phyloP scores from a whole-genome alignment of 805 yeast species.

The Barnettozyma siamensis region DNA sequence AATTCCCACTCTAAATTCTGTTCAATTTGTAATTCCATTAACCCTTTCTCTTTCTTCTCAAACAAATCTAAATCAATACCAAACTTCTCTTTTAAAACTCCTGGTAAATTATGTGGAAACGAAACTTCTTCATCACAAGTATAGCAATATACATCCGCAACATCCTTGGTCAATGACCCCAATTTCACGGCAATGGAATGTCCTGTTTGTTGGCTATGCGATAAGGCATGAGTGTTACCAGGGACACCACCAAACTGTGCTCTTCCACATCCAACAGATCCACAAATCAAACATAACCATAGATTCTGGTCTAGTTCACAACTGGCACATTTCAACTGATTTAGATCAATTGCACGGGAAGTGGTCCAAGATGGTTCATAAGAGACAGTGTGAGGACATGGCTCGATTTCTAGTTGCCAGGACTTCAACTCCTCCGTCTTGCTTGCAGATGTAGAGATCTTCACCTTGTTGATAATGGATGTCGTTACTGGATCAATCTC shows the following conservation, averaged over 20 bases:
- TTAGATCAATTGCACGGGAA: slow-evolving; percentile 29
- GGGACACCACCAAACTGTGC: slow-evolving; percentile 89
- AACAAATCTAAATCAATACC: slow-evolving; percentile 56
- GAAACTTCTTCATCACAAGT: slow-evolving; percentile 82
- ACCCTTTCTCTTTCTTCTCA: slow-evolving; percentile 76
- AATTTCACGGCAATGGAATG: slow-evolving; percentile 88
- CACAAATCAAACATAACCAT: slow-evolving; percentile 93
- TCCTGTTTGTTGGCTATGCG: slow-evolving; percentile 51
- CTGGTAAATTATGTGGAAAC: slow-evolving; percentile 42
- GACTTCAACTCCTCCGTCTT: slow-evolving; percentile 68
- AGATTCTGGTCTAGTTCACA: slow-evolving; percentile 72
- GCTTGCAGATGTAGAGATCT: slow-evolving; percentile 53
- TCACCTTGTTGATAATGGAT: slow-evolving; percentile 37
- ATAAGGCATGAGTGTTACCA: slow-evolving; percentile 90
- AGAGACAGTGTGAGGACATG: slow-evolving; percentile 73
- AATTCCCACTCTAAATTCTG: slow-evolving; percentile 94
- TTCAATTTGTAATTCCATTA: slow-evolving; percentile 86
- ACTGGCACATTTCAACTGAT: slow-evolving; percentile 36
- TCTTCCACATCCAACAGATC: slow-evolving; percentile 91
- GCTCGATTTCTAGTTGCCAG: slow-evolving; percentile 84
- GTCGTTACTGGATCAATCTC: slow-evolving; percentile 19
- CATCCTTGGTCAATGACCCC: slow-evolving; percentile 77
- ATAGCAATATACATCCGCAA: slow-evolving; percentile 87
- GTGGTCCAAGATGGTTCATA: slow-evolving; percentile 34
- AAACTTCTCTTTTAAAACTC: slow-evolving; percentile 41